These are phyloP conservation scores for Termitomyces sp. DNA, from an alignment of 768 basidiomycete species.

Conservation along the genomic window DNA sequence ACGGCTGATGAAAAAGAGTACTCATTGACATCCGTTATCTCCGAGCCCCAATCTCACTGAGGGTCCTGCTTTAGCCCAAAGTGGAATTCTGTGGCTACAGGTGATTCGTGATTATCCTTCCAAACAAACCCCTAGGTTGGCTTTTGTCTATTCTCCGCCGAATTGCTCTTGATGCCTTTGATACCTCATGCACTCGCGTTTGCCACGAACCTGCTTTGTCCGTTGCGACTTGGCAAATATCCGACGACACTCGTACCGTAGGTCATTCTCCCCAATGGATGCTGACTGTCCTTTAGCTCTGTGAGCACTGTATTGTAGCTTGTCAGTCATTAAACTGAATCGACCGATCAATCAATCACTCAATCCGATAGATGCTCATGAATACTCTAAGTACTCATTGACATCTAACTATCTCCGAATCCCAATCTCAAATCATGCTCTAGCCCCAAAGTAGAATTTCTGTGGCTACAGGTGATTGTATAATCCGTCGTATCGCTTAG, in stretches of 20 bases:
- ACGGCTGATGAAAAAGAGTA: no score
- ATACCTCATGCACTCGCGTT: no score
- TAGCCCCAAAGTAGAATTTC: conserved; percentile 95
- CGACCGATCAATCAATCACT: no score
- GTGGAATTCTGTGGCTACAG: conserved; percentile 99
- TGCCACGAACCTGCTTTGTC: conserved; percentile 75
- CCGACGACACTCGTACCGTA: conserved; percentile 93
- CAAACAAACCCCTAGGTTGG: conserved; percentile 90
- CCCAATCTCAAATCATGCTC: conserved; percentile 1
- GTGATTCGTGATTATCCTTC: conserved; percentile 36
- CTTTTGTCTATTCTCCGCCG: no score
- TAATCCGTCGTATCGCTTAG: conserved; percentile 31
- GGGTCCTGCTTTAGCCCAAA: conserved; percentile 37
- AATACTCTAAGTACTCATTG: conserved; percentile 74
- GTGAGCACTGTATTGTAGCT: no score
- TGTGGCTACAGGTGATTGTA: conserved; percentile 86
- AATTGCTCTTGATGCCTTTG: no score
- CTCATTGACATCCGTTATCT: no score
- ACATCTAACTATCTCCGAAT: not conserved
- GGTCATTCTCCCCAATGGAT: conserved; percentile 96
- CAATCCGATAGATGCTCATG: conserved; percentile 76
- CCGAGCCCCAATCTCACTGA: no score
- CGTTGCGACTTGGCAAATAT: conserved; percentile 86
- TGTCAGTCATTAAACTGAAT: no score
- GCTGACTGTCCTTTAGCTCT: conserved; percentile 28